Percentiles rank a stretch among this genome's conserved stretches.
phyloP scores from a whole-genome alignment of 192 early-diverging fungal genomes.

The Allomyces arbusculus region DNA sequence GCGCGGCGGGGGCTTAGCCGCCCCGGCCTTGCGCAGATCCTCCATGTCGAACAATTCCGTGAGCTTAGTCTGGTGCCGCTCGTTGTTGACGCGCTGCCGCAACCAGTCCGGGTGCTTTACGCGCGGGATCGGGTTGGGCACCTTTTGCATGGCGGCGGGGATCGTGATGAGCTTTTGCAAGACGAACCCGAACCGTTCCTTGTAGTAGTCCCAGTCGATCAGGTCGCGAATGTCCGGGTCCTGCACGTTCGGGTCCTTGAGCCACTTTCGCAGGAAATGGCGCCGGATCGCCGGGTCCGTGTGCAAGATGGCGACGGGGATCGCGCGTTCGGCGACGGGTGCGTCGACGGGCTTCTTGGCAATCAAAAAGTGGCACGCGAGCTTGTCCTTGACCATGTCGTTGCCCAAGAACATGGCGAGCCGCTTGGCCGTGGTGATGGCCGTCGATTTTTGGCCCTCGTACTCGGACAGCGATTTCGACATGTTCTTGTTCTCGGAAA shows the following conservation, averaged over 20 bases:
- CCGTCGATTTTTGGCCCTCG: slow-evolving; percentile 77
- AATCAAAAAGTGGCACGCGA: slow-evolving; percentile 91
- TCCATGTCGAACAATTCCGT: slow-evolving; percentile 58
- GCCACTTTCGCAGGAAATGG: slow-evolving; percentile 80
- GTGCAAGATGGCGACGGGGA: slow-evolving; percentile 87
- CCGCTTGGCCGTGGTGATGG: slow-evolving; percentile 83
- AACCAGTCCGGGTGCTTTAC: slow-evolving; percentile 92
- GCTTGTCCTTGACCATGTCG: slow-evolving; percentile 92
- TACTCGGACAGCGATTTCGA: slow-evolving; percentile 85
- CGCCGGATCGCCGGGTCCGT: slow-evolving; percentile 52
- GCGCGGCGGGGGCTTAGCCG: slow-evolving; percentile 5
- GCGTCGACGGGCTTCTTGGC: slow-evolving; percentile 55
- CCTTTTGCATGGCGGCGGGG: slow-evolving; percentile 90
- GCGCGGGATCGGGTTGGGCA: slow-evolving; percentile 80
- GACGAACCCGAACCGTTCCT: slow-evolving; percentile 82
- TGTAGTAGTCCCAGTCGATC: slow-evolving; percentile 91
- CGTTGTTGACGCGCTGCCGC: slow-evolving; percentile 46
- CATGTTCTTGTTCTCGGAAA: slow-evolving; percentile 96
- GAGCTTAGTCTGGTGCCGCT: slow-evolving; percentile 58
- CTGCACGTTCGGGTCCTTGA: slow-evolving; percentile 51
- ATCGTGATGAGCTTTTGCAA: slow-evolving; percentile 97
- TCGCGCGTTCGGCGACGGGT: slow-evolving; percentile 82
- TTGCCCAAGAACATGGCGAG: slow-evolving; percentile 93
- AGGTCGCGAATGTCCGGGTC: slow-evolving; percentile 77
- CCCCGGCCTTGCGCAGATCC: slow-evolving; percentile 4